A percentile compares a stretch with the other conserved stretches of the same genome.
Evolutionary conservation across 139 green algal genomes (phyloP).

Genomic region (Chlamydomonas sphaeroides): DNA sequence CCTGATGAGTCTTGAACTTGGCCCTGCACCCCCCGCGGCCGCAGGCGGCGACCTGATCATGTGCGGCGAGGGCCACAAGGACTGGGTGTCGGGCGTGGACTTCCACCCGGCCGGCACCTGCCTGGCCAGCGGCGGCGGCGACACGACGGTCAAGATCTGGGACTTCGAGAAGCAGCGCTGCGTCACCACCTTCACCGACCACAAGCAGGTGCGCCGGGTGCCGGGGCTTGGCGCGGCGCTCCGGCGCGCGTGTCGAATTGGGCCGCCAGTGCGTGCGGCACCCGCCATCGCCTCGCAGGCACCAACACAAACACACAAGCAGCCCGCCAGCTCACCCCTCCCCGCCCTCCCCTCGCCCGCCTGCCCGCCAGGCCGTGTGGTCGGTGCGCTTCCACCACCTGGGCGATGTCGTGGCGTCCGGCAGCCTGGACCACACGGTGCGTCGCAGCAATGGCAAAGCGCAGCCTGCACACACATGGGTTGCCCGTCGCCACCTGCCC

Average conservation of each 20-base stretch:
- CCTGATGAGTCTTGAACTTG: too few relatives aligned
- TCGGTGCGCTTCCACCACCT: slow-evolving; percentile 71
- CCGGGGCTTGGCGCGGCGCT: too few relatives aligned
- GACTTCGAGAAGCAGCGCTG: slow-evolving; percentile 86
- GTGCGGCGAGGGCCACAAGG: slow-evolving; percentile 82
- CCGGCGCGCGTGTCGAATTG: too few relatives aligned
- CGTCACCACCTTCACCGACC: slow-evolving; percentile 79
- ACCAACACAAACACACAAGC: not conserved
- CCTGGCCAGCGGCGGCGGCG: slow-evolving; percentile 76
- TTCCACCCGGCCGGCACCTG: slow-evolving; percentile 80
- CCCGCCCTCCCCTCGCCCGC: not conserved
- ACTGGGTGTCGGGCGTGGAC: slow-evolving; percentile 85
- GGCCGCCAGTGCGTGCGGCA: too few relatives aligned
- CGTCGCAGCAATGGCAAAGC: too few relatives aligned
- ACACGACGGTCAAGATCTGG: slow-evolving; percentile 87
- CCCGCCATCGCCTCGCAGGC: too few relatives aligned
- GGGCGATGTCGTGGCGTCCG: slow-evolving; percentile 79
- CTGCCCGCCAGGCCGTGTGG: slow-evolving; percentile 21
- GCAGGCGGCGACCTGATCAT: slow-evolving; percentile 79
- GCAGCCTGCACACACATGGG: too few relatives aligned
- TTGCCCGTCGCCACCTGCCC: too few relatives aligned
- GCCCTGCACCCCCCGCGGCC: too few relatives aligned
- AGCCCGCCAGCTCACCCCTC: not conserved
- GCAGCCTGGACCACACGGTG: slow-evolving; percentile 82
- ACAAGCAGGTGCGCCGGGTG: slow-evolving; percentile 72